phyloP scores from a whole-genome alignment of 495 filamentous ascomycete genomes.

The Penicillium goetzii region DNA sequence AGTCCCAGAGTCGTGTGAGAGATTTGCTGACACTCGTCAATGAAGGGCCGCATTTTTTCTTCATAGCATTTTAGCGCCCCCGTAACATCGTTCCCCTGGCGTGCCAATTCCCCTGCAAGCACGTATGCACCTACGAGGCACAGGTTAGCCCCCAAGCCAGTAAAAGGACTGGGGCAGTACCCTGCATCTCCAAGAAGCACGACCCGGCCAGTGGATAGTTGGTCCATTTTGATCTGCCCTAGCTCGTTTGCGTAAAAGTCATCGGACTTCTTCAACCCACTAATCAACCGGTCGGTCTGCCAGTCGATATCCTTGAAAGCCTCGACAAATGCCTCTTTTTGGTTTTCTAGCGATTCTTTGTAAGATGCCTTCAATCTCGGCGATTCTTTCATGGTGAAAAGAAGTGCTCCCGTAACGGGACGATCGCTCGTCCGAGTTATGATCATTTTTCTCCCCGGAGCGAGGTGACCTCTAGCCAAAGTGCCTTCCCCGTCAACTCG shows the following conservation, averaged over 20 bases:
- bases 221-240: constrained; percentile 45
- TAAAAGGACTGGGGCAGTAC: constrained; percentile 51
- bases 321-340: constrained; percentile 45
- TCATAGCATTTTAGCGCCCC: constrained; percentile 49
- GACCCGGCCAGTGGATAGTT: constrained; percentile 50
- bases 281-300: constrained; percentile 44
- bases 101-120: constrained; percentile 55
- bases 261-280: constrained; percentile 40
- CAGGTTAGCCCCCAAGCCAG: constrained; percentile 54
- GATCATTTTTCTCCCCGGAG: constrained; percentile 24
- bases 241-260: constrained; percentile 54
- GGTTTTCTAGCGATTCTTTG: constrained; percentile 20
- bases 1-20: background rate
- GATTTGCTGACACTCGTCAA: constrained; percentile 19
- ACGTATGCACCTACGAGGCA: constrained; percentile 54
- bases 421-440: constrained; percentile 1
- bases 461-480: constrained; percentile 37
- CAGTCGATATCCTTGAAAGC: constrained; percentile 51
- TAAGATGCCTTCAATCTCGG: constrained; percentile 44
- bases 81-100: constrained; percentile 27
- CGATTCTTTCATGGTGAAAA: constrained; percentile 17
- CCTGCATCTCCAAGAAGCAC: constrained; percentile 61
- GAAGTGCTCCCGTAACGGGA: constrained; percentile 7
- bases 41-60: constrained; percentile 44
- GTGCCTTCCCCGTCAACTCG: constrained; percentile 35